Conservation (phyloP, 2,329 filamentous ascomycete genomes). For the Cercospora zeina region DNA sequence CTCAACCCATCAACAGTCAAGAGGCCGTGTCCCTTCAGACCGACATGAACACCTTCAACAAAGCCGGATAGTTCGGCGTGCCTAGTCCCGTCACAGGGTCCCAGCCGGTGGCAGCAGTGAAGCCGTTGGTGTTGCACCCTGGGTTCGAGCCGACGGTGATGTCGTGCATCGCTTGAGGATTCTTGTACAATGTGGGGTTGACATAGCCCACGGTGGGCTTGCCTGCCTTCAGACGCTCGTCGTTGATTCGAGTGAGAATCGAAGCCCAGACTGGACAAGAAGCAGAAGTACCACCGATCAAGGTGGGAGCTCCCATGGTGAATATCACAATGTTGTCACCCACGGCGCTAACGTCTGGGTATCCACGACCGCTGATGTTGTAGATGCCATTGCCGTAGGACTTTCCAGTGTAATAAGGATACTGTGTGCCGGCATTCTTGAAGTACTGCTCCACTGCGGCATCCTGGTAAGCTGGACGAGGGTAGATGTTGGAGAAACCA, state of each 20-base stretch:
- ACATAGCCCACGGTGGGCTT: conserved; percentile 37
- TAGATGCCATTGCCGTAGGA: conserved; percentile 53
- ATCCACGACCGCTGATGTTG: conserved; percentile 37
- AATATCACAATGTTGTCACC: conserved; percentile 36
- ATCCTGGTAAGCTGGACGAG: conserved; percentile 41
- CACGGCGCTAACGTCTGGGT: conserved; percentile 47
- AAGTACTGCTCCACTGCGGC: conserved; percentile 44
- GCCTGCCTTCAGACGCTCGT: conserved; percentile 33
- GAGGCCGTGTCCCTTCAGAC: not conserved
- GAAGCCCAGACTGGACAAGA: conserved; percentile 33
- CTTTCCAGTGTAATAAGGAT: conserved; percentile 46
- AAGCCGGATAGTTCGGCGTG: conserved; percentile 28
- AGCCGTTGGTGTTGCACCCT: conserved; percentile 39
- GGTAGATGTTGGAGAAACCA: conserved; percentile 44
- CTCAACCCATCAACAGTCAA: not conserved
- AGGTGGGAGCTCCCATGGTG: conserved; percentile 26
- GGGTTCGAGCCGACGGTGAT: conserved; percentile 41
- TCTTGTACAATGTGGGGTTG: conserved; percentile 44
- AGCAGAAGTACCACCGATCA: conserved; percentile 36
- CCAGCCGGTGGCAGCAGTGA: conserved; percentile 35
- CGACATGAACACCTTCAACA: conserved; percentile 29
- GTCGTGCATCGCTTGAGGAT: conserved; percentile 42
- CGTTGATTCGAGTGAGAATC: conserved; percentile 36
- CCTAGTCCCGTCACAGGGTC: conserved; percentile 34
- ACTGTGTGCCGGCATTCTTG: conserved; percentile 30